Percentiles rank a stretch among this genome's conserved stretches.
Evolutionary conservation across 306 rosid genomes (phyloP).

Genomic region (Vigna radiata): DNA sequence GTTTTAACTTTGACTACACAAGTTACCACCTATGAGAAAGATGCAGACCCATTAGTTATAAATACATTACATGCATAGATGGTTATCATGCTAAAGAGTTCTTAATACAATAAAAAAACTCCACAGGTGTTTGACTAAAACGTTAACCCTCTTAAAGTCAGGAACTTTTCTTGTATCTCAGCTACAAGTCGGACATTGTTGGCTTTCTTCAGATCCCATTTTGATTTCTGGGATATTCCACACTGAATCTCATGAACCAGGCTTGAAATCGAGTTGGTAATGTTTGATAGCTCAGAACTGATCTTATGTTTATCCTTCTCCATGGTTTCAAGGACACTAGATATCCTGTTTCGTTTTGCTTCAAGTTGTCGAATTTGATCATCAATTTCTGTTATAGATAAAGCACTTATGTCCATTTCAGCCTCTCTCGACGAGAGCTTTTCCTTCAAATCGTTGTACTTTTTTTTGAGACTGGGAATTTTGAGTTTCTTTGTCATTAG

Average conservation of each 20-base stretch:
- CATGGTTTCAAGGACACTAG: constrained; percentile 16
- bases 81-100: not conserved
- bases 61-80: not conserved
- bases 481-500: constrained; percentile 40
- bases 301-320: constrained; percentile 26
- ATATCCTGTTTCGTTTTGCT: constrained; percentile 8
- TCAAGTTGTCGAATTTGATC: constrained; percentile 44
- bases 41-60: not conserved
- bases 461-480: constrained; percentile 23
- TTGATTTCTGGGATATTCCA: constrained; percentile 19
- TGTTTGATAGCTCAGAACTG: constrained; percentile 10
- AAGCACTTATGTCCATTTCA: constrained; percentile 18
- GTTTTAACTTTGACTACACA: not conserved
- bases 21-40: not conserved
- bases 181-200: constrained; percentile 7
- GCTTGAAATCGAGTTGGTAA: constrained; percentile 34
- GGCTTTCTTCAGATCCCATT: constrained; percentile 38
- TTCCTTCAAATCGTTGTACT: constrained; percentile 39
- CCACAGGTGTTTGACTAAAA: constrained; percentile 18
- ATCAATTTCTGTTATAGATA: constrained; percentile 39
- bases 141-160: constrained; percentile 36
- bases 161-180: constrained; percentile 41
- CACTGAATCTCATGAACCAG: constrained; percentile 34
- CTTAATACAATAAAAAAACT: not conserved
- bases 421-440: constrained; percentile 18